phyloP scores from a whole-genome alignment of 75 land plant species.

The Cunninghamia lanceolata region DNA sequence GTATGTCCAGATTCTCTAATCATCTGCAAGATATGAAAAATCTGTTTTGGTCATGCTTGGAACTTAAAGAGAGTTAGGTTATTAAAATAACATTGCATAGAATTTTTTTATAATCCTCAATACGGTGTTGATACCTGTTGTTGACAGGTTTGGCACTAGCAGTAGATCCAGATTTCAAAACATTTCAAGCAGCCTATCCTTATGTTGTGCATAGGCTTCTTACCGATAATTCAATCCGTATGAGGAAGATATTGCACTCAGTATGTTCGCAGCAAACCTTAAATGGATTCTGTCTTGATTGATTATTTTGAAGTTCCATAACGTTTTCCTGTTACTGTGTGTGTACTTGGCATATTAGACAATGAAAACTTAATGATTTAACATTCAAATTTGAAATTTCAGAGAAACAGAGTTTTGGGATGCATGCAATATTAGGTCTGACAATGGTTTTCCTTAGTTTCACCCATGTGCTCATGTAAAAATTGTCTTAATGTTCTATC shows the following conservation, averaged over 20 bases:
- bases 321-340: neutral
- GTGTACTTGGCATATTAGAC: neutral
- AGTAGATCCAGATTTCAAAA: slow-evolving; percentile 79
- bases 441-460: neutral
- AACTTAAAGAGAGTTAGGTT: neutral
- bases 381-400: neutral
- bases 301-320: neutral
- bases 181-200: slow-evolving; percentile 89
- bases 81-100: neutral
- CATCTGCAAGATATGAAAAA: neutral
- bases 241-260: slow-evolving; percentile 72
- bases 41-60: neutral
- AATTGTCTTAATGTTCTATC: neutral
- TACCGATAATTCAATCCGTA: slow-evolving; percentile 63
- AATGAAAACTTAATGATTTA: neutral
- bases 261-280: slow-evolving; percentile 27
- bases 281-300: neutral
- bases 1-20: neutral
- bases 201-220: slow-evolving; percentile 82
- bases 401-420: neutral
- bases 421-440: neutral
- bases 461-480: too few relatives aligned
- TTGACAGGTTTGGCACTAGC: slow-evolving; percentile 83
- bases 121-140: neutral
- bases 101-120: neutral